Conservation (phyloP, 805 yeast species). For the Yamadazyma tumulicola region DNA sequence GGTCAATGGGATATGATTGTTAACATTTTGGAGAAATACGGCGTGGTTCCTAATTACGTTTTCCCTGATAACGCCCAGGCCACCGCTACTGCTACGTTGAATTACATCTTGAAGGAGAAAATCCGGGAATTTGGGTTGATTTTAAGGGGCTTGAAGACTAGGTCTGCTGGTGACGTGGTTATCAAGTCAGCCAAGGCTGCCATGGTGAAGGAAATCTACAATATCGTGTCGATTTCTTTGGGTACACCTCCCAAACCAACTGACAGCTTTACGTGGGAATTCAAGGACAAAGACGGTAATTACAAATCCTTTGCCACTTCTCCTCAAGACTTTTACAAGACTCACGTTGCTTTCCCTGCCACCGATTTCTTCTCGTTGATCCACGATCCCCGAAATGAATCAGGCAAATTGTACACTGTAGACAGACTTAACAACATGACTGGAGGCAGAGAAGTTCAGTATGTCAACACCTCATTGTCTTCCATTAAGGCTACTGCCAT, state of each 20-base stretch:
- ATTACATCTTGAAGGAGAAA: constrained; percentile 61
- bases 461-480: constrained; percentile 64
- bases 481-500: constrained; percentile 59
- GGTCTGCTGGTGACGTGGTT: constrained; percentile 37
- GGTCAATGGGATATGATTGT: constrained; percentile 87
- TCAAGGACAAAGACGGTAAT: constrained; percentile 65
- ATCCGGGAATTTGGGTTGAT: constrained; percentile 75
- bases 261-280: constrained; percentile 72
- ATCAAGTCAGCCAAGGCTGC: constrained; percentile 31
- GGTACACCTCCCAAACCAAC: constrained; percentile 78
- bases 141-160: constrained; percentile 48
- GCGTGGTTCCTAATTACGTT: constrained; percentile 68
- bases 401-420: constrained; percentile 60
- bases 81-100: constrained; percentile 53
- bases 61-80: constrained; percentile 68
- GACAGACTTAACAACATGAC: constrained; percentile 72
- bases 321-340: constrained; percentile 61
- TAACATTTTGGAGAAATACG: constrained; percentile 75
- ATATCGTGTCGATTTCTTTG: constrained; percentile 61
- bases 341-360: constrained; percentile 51
- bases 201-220: constrained; percentile 61
- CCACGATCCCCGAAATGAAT: constrained; percentile 78
- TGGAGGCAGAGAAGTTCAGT: constrained; percentile 67
- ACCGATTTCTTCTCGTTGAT: constrained; percentile 60
- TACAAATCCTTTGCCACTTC: constrained; percentile 51